These are phyloP conservation scores for Trametes punicea DNA, from an alignment of 768 basidiomycete species.

Conservation along the genomic window DNA sequence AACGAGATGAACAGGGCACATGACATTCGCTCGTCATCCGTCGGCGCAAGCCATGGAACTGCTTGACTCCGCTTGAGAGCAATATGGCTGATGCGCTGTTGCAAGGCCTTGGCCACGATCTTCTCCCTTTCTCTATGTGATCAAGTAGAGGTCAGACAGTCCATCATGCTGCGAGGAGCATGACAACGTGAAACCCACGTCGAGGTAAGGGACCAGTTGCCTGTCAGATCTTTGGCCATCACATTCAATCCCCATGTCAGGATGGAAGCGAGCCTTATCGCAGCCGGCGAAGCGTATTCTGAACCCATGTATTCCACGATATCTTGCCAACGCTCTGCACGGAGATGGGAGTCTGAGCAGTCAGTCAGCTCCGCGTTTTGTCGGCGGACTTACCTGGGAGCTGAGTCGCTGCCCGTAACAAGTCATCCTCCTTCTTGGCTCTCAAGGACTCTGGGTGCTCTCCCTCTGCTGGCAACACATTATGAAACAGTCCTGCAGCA, in stretches of 20 bases:
- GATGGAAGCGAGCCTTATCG: constrained; percentile 54
- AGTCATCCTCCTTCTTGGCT: constrained; percentile 48
- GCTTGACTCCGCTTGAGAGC: neutral
- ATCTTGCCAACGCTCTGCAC: constrained; percentile 52
- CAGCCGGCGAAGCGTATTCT: constrained; percentile 51
- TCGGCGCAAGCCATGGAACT: neutral
- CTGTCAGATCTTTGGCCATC: constrained; percentile 38
- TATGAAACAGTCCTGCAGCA: neutral
- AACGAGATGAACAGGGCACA: constrained; percentile 36
- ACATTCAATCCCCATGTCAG: constrained; percentile 56
- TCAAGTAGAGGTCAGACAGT: neutral
- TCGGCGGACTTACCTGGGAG: constrained; percentile 63
- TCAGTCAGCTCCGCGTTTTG: neutral
- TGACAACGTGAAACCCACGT: too few species aligned
- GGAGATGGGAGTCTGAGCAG: constrained; percentile 11
- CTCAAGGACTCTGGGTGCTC: constrained; percentile 23
- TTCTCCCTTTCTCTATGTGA: neutral
- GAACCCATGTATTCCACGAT: constrained; percentile 46
- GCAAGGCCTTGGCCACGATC: neutral
- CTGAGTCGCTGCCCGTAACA: constrained; percentile 58
- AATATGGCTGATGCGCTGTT: neutral
- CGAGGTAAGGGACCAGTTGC: neutral
- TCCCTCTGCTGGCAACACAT: constrained; percentile 2
- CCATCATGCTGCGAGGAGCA: too few species aligned
- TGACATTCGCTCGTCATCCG: constrained; percentile 29